phyloP scores from a whole-genome alignment of 805 yeast species.

The Torulaspora franciscae region DNA sequence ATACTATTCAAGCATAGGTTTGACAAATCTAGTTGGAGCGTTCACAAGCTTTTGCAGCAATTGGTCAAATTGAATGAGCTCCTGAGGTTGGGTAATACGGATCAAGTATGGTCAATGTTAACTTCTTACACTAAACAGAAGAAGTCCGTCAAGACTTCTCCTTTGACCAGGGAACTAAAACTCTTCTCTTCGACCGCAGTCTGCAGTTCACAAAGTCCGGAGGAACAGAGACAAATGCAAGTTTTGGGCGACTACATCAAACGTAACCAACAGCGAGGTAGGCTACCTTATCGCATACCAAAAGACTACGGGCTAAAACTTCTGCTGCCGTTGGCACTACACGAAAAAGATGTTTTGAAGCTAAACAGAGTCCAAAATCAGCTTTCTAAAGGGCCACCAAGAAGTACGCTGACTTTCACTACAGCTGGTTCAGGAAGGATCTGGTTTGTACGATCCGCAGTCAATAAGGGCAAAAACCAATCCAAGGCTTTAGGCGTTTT shows the following conservation, averaged over 20 bases:
- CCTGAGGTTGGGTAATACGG: slow-evolving; percentile 9
- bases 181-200: background rate
- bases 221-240: slow-evolving; percentile 11
- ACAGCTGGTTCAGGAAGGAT: slow-evolving; percentile 25
- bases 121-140: slow-evolving; percentile 7
- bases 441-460: slow-evolving; percentile 32
- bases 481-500: slow-evolving; percentile 24
- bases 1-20: slow-evolving; percentile 16
- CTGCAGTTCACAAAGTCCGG: slow-evolving; percentile 7
- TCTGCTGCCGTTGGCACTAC: slow-evolving; percentile 29
- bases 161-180: slow-evolving; percentile 4
- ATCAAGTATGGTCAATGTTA: slow-evolving; percentile 12
- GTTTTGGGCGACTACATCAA: slow-evolving; percentile 20
- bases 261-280: slow-evolving; percentile 10
- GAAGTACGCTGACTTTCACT: slow-evolving; percentile 21
- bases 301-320: slow-evolving; percentile 16
- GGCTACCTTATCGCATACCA: slow-evolving; percentile 18
- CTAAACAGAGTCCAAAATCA: slow-evolving; percentile 19
- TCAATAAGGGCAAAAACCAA: slow-evolving; percentile 28
- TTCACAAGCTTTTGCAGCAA: slow-evolving; percentile 14
- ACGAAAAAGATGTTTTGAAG: slow-evolving; percentile 18
- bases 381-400: slow-evolving; percentile 29
- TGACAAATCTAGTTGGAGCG: slow-evolving; percentile 30
- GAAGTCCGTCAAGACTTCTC: slow-evolving; percentile 6
- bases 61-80: slow-evolving; percentile 16